Evolutionary conservation across 305 asterid genomes (phyloP), one percentile per base, ranked within the genome.

Genomic region (Fraxinus greggii): DNA sequence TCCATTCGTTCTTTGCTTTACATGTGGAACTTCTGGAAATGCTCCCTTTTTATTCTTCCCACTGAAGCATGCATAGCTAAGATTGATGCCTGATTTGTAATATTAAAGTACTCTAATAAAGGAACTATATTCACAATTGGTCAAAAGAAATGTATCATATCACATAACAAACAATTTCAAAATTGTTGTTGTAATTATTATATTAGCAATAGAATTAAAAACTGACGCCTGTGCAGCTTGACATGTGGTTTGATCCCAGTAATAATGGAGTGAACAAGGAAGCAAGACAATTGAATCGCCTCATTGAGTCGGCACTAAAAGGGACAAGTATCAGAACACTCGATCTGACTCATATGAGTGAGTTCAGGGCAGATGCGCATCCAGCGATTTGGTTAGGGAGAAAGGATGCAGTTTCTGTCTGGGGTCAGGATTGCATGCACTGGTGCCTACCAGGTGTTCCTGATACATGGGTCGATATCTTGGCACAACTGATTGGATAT

Each of bases 371-470:
- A 26, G 98, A 95, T 84, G 99, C 94, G 61, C 98, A 95, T 88
- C 99, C 98, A 5, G 95, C 99, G n/a, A 86, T 48, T 48, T 48
- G 61, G 61, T 17, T 48, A 48, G 61, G 61, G 17, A 48, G 17
- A 4, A 48, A 48, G 23, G 61, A 48, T 56, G 98, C 99, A 1
- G 99, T 95, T 81, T 88, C 94, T 0, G 88, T 88, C 51, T 95
- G 98, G 99, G 99, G 98, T 74, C 98, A 94, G 80, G 98, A 95
- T 87, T 95, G 99, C 88, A 93, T 94, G 98, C 99, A 95, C 75
- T 94, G 98, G 99, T 95, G 99, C 90, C 89, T 95, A 42, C 99
- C 99, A 0, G 99, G 23, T 0, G 61, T 48, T 48, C 61, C 23
- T 0, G 23, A 48, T 48, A 48, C 61, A 17, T 48, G 61, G 98